These are phyloP conservation scores for Zhuliangozyma parablackwelliae DNA, from an alignment of 1,139 yeast species.

Conservation along the genomic window DNA sequence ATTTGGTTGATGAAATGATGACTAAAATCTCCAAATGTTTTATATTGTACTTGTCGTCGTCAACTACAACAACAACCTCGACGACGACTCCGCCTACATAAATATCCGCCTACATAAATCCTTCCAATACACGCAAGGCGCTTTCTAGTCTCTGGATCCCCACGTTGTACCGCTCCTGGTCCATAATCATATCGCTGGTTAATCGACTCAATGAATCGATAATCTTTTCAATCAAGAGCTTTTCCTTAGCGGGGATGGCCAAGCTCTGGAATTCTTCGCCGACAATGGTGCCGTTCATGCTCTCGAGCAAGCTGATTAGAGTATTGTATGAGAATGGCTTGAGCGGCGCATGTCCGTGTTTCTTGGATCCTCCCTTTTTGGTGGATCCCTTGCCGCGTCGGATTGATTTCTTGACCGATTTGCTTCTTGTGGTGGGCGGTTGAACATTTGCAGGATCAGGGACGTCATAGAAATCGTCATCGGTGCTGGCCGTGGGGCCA, in stretches of 20 bases:
- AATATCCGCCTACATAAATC: constrained; percentile 45
- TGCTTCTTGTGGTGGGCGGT: constrained; percentile 26
- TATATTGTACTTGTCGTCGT: constrained; percentile 8
- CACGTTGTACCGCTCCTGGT: constrained; percentile 71
- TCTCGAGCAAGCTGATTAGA: constrained; percentile 52
- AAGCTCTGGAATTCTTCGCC: constrained; percentile 71
- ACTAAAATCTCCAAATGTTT: constrained; percentile 23
- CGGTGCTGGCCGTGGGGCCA: constrained; percentile 8
- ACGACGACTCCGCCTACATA: constrained; percentile 13
- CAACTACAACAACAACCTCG: too few relatives aligned
- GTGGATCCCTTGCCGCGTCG: constrained; percentile 8
- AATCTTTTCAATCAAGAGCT: constrained; percentile 74
- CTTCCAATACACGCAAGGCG: constrained; percentile 82
- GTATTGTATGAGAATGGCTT: constrained; percentile 58
- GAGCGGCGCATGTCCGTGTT: constrained; percentile 15
- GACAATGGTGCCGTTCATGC: constrained; percentile 60
- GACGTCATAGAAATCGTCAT: constrained; percentile 38
- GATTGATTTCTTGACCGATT: constrained; percentile 34
- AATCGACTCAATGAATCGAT: constrained; percentile 80
- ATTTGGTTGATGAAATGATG: constrained; percentile 18
- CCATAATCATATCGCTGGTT: constrained; percentile 85
- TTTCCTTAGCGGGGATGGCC: constrained; percentile 73
- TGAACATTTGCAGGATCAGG: constrained; percentile 33
- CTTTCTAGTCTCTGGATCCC: constrained; percentile 77
- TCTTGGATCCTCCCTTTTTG: constrained; percentile 14